Conservation (phyloP, 305 asterid genomes). For the Andrographis paniculata region DNA sequence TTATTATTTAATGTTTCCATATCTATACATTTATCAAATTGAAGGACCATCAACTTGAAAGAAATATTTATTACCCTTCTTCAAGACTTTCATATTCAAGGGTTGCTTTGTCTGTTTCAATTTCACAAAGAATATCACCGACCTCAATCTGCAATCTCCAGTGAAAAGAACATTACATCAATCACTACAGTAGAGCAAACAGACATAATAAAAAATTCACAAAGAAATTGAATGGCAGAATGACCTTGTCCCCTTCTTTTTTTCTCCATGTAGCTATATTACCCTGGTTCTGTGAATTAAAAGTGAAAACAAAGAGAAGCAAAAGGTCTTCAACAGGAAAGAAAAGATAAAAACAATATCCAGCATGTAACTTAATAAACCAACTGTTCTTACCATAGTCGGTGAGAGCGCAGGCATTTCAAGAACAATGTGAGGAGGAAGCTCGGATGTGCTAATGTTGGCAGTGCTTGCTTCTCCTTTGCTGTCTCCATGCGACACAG, state of each 20-base stretch:
- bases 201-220: constrained; percentile 1
- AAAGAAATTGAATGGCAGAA: constrained; percentile 13
- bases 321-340: constrained; percentile 20
- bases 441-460: constrained; percentile 51
- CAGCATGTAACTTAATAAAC: constrained; percentile 14
- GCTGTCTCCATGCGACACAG: constrained; percentile 29
- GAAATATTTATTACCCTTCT: constrained; percentile 76
- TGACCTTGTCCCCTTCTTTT: constrained; percentile 96
- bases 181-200: constrained; percentile 16
- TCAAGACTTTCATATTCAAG: constrained; percentile 93
- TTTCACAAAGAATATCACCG: constrained; percentile 94
- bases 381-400: constrained; percentile 64
- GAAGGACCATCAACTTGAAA: constrained; percentile 1
- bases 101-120: constrained; percentile 98
- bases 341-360: constrained; percentile 13
- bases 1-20: too few relatives aligned
- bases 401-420: constrained; percentile 97
- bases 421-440: constrained; percentile 91
- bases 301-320: constrained; percentile 11
- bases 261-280: constrained; percentile 80
- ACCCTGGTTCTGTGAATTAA: constrained; percentile 74
- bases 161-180: constrained; percentile 20
- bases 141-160: constrained; percentile 72
- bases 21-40: too few relatives aligned
- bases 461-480: constrained; percentile 45